Base-by-base conservation (phyloP, 2,329 filamentous ascomycete genomes). In the Aureobasidium sp. region DNA sequence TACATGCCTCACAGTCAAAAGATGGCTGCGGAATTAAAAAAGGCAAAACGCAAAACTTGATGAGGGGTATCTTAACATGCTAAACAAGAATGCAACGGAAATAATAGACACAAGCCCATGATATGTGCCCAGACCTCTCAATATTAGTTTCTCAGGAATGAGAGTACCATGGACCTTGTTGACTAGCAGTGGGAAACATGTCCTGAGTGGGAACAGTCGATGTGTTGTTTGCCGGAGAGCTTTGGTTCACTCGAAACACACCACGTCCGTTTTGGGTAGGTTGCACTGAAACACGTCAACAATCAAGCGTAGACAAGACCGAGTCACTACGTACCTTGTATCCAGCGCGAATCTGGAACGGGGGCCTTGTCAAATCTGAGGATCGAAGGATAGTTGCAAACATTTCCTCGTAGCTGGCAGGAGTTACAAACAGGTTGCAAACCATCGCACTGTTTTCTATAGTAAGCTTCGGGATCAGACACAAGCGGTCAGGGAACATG, bases 321-420 rank as follows among this genome's bases (percentile, higher is more conserved):
- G 25, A 17, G 29, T 17, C 1, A 3, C 7, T 20, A 55, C 59
- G 6, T 55, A 62, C 59, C 59, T 53, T 62, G 60, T 29, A 62
- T 48, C 48, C 48, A 62, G 12, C 60, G 39, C 17, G 49, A 55
- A 17, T 62, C 49, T 31, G 42, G 57, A 42, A 62, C 52, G n/a
- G 62, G 48, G n/a, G 53, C 34, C 31, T 53, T 60, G 48, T 63
- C 55, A 31, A 63, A 63, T n/a, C 62, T 52, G 36, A 63, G 29
- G 29, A 63, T 48, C 5, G 62, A 59, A 14, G 62, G 62, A 41
- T 63, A 63, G 11, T 48, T 60, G 41, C 62, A 63, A n/a, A 60
- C 62, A 7, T 45, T 63, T 5, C 62, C 62, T 25, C 48, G 44
- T 17, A 52, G 20, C 20, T 47, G 45, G 42, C 62, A 63, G 15